These are phyloP conservation scores for Sporothrix inflata DNA, from an alignment of 2,329 filamentous ascomycete species.

Conservation along the genomic window DNA sequence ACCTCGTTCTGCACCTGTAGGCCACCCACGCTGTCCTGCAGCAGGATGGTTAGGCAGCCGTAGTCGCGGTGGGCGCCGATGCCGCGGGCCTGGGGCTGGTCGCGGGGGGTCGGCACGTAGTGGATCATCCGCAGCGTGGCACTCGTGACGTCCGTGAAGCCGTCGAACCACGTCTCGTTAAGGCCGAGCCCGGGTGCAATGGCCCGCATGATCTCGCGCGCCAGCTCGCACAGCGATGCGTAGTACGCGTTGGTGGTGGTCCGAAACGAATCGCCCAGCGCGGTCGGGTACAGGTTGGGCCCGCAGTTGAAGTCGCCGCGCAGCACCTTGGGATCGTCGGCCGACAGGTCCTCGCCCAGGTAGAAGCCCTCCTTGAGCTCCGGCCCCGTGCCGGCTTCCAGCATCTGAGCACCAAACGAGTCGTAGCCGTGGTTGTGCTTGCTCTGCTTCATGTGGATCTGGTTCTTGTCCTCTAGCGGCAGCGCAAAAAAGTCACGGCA, in stretches of 20 bases:
- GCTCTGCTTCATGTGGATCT: constrained; percentile 37
- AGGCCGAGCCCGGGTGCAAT: constrained; percentile 47
- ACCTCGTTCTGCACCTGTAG: constrained; percentile 43
- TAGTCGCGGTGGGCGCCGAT: constrained; percentile 58
- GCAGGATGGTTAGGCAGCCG: constrained; percentile 56
- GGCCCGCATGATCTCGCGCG: constrained; percentile 45
- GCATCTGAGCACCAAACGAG: constrained; percentile 48
- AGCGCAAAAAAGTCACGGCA: constrained; percentile 53
- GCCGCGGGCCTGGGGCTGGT: neutral
- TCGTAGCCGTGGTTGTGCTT: constrained; percentile 53
- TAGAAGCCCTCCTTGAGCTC: constrained; percentile 50
- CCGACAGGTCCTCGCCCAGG: neutral
- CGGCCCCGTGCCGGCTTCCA: constrained; percentile 48
- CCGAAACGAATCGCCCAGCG: constrained; percentile 41
- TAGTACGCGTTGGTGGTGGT: constrained; percentile 46
- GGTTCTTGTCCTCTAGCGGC: constrained; percentile 49
- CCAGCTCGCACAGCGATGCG: constrained; percentile 42
- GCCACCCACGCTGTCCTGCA: constrained; percentile 54
- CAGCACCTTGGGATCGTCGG: neutral
- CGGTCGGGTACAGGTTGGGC: constrained; percentile 1
- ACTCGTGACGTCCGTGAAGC: constrained; percentile 48
- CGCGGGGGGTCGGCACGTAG: constrained; percentile 48
- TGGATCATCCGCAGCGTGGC: constrained; percentile 51
- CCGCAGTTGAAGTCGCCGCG: constrained; percentile 16
- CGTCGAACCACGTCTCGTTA: constrained; percentile 46